Conservation (phyloP, 345 rosid genomes). For the Jatropha curcas region DNA sequence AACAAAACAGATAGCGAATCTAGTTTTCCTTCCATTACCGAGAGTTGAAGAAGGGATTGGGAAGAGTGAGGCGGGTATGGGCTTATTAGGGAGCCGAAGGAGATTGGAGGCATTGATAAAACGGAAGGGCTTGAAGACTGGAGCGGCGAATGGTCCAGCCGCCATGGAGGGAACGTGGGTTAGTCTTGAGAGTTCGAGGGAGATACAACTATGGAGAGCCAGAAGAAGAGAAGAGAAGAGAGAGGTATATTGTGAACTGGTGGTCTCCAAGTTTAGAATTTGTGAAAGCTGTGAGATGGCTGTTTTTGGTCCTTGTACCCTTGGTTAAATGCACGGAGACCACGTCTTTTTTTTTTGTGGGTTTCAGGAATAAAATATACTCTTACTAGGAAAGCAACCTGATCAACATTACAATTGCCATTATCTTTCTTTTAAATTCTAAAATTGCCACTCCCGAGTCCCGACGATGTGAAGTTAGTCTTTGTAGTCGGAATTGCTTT, state of each 20-base stretch:
- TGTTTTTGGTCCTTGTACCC: not conserved
- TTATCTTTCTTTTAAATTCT: not conserved
- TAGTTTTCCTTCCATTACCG: slow-evolving; percentile 27
- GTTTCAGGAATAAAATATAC: slow-evolving; percentile 5
- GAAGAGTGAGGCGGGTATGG: slow-evolving; percentile 21
- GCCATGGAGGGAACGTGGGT: slow-evolving; percentile 49
- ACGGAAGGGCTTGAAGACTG: slow-evolving; percentile 44
- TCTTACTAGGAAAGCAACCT: no score
- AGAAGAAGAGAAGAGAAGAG: not conserved
- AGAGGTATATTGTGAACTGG: not conserved
- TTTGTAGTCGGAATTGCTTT: no score
- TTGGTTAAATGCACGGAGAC: slow-evolving; percentile 39
- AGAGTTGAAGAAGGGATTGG: slow-evolving; percentile 21
- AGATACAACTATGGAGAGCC: not conserved
- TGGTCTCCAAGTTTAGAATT: not conserved
- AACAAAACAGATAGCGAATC: slow-evolving; percentile 60
- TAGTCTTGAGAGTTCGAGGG: not conserved
- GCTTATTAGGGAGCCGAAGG: slow-evolving; percentile 38
- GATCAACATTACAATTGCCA: not conserved
- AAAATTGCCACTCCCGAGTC: slow-evolving; percentile 4
- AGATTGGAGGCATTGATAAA: slow-evolving; percentile 25
- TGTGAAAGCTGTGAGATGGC: not conserved
- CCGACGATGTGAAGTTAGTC: no score
- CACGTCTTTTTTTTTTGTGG: slow-evolving; percentile 25
- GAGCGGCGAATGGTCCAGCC: slow-evolving; percentile 53